Evolutionary conservation across 2,329 filamentous ascomycete genomes (phyloP).

Genomic region (Claviceps pusilla): DNA sequence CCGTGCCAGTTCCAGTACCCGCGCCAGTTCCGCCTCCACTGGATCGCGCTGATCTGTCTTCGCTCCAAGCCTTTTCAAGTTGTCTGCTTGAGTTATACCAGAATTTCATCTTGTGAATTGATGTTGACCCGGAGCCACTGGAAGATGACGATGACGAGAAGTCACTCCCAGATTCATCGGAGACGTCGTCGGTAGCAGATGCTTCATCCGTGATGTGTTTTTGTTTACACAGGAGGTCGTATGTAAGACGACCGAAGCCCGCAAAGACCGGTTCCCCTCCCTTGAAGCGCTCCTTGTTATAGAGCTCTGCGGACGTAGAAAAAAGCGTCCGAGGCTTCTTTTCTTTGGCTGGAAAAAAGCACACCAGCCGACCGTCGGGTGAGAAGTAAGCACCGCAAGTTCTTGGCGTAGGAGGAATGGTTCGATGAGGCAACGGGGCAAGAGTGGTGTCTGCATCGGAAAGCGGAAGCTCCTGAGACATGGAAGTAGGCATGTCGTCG

Average conservation of each 20-base stretch:
- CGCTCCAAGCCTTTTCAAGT: conserved; percentile 40
- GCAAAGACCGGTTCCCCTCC: conserved; percentile 39
- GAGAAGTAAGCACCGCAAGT: conserved; percentile 48
- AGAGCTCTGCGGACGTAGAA: conserved; percentile 29
- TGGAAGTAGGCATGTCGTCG: conserved; percentile 37
- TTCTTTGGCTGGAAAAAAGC: conserved; percentile 56
- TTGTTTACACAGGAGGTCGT: conserved; percentile 34
- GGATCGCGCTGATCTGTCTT: conserved; percentile 41
- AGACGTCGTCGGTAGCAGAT: conserved; percentile 36
- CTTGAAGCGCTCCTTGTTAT: conserved; percentile 33
- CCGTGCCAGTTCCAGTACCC: conserved; percentile 35
- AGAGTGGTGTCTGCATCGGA: conserved; percentile 39
- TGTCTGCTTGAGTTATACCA: conserved; percentile 40
- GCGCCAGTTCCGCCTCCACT: conserved; percentile 43
- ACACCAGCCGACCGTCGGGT: conserved; percentile 46
- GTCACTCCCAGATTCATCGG: conserved; percentile 33
- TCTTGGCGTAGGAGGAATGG: conserved; percentile 40
- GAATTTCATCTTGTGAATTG: conserved; percentile 41
- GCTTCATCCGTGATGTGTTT: conserved; percentile 32
- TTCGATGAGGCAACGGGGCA: conserved; percentile 34
- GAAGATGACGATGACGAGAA: conserved; percentile 36
- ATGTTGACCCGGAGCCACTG: conserved; percentile 48
- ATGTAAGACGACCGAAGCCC: conserved; percentile 39
- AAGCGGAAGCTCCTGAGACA: conserved; percentile 47
- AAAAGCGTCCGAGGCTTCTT: conserved; percentile 39